Base-by-base conservation (phyloP, 352 stramenopile genomes). In the Pythium graminicola region DNA sequence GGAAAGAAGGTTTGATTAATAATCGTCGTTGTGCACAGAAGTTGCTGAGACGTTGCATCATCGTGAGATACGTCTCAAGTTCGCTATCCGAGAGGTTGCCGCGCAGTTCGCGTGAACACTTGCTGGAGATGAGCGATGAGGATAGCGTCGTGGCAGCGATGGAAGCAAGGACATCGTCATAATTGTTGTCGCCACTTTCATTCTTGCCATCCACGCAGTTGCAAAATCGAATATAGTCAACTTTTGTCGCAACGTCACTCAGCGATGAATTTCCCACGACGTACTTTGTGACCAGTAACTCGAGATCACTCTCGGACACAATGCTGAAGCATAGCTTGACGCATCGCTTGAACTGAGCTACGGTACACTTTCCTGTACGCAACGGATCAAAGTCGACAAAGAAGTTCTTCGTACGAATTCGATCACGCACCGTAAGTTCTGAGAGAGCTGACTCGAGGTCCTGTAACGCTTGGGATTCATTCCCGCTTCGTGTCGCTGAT, bases 311-410 rank as follows among this genome's bases (percentile, higher is more conserved):
- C n/a, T 93, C 79, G 1, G 64, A 72, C 3, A 89, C 54, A n/a
- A 64, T 67, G 0, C 65, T 67, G 28, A 90, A 91, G 39, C 78
- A 91, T 1, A 93, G 54, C 54, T 93, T 93, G 9, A 85, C 64
- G 17, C 77, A 89, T 26, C 80, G 77, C 39, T 76, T 70, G 63
- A 93, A 93, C 56, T 93, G 82, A 13, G 76, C 62, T 31, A 89
- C 74, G 0, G 74, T 80, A 52, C 80, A 91, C 39, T 87, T 91
- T 5, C 80, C 80, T 0, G 72, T 85, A 7, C 80, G 77, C 16
- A 93, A 56, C 14, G 67, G 69, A 46, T 93, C 82, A 41, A 91
- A 93, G 45, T 93, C 82, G 4, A 65, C 86, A 40, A 93, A 93
- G 48, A 91, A 93, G 48, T 85, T 85, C 50, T 89, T 90, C 7